Conservation (phyloP, 495 filamentous ascomycete genomes). For the Jackrogersella multiformis region DNA sequence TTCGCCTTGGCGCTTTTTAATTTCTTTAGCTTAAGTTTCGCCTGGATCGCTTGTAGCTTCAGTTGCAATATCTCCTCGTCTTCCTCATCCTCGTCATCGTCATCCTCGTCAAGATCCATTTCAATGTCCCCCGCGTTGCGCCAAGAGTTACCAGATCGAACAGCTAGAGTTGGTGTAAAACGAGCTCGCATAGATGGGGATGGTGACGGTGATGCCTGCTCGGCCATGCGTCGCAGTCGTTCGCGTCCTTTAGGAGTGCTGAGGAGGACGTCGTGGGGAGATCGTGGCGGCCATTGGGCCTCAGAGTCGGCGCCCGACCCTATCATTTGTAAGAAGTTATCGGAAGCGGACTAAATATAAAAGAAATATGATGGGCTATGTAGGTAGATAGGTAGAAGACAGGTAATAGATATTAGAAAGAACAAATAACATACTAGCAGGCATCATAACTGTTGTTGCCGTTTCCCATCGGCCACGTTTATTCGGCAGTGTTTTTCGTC, state of each 20-base stretch:
- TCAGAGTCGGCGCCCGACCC: slow-evolving; percentile 48
- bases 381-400: no score
- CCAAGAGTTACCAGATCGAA: slow-evolving; percentile 32
- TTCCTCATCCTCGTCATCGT: slow-evolving; percentile 75
- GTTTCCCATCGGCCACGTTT: slow-evolving; percentile 25
- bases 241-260: slow-evolving; percentile 83
- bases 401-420: not conserved
- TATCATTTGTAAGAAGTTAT: slow-evolving; percentile 25
- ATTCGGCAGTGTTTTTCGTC: slow-evolving; percentile 5
- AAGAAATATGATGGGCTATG: no score
- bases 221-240: slow-evolving; percentile 69
- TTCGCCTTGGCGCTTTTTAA: slow-evolving; percentile 69
- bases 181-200: slow-evolving; percentile 62
- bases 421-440: slow-evolving; percentile 22
- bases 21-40: slow-evolving; percentile 87
- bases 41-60: slow-evolving; percentile 84
- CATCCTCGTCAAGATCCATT: slow-evolving; percentile 61
- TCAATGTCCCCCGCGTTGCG: slow-evolving; percentile 44
- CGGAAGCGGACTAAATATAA: not conserved
- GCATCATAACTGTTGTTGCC: slow-evolving; percentile 13
- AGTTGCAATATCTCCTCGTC: slow-evolving; percentile 91
- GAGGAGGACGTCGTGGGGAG: slow-evolving; percentile 83
- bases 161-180: not conserved
- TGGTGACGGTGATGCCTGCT: slow-evolving; percentile 68
- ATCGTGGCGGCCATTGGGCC: slow-evolving; percentile 84